A percentile compares a stretch with the other conserved stretches of the same genome.
Conservation (phyloP, 1,284 basidiomycete genomes). For the Fomitiporia mediterranea region DNA sequence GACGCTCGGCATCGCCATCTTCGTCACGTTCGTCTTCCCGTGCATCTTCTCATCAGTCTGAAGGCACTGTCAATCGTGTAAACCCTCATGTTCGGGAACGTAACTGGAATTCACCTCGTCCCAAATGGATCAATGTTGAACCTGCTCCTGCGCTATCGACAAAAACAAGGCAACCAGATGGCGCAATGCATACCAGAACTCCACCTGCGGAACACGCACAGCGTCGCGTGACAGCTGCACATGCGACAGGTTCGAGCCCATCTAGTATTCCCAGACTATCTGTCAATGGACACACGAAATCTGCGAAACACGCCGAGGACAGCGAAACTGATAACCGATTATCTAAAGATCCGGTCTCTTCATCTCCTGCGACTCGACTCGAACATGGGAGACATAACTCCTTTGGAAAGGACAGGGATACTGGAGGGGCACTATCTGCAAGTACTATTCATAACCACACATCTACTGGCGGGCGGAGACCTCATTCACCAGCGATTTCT, state of each 20-base stretch:
- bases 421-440: background rate
- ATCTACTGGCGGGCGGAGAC: no score
- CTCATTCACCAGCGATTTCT: no score
- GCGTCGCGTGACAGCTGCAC: background rate
- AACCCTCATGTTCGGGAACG: conserved; percentile 38
- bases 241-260: background rate
- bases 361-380: background rate
- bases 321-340: background rate
- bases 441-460: background rate
- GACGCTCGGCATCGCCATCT: conserved; percentile 18
- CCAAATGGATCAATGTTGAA: conserved; percentile 37
- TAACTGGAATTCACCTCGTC: conserved; percentile 58
- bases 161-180: conserved; percentile 21
- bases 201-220: background rate
- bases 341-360: background rate
- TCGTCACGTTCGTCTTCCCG: conserved; percentile 39
- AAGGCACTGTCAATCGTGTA: conserved; percentile 35
- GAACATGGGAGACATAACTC: background rate
- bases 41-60: conserved; percentile 33
- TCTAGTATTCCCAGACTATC: background rate
- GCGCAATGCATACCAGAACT: background rate
- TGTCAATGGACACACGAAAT: background rate
- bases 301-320: conserved; percentile 19
- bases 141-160: conserved; percentile 22
- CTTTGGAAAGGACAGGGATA: background rate